Evolutionary conservation across 495 filamentous ascomycete species (phyloP).

Genomic region (Podospora anserina): DNA sequence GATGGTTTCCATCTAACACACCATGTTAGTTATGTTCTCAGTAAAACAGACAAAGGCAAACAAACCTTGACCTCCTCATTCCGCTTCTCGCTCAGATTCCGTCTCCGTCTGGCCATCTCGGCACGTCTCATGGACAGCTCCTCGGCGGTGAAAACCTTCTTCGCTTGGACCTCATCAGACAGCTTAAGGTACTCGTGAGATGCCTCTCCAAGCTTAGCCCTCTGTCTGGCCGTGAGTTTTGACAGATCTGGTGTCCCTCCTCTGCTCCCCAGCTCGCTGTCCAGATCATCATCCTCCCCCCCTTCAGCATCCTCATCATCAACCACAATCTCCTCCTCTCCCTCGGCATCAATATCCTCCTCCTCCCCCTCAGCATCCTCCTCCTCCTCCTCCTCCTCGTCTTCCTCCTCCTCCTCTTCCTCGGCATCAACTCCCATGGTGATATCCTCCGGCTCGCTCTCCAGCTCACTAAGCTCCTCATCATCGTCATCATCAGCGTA

Average conservation of each 20-base stretch:
- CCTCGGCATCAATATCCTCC: conserved; percentile 39
- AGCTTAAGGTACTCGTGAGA: conserved; percentile 63
- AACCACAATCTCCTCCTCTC: conserved; percentile 50
- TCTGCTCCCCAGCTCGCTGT: conserved; percentile 58
- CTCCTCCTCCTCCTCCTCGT: conserved; percentile 33
- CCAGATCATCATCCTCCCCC: conserved; percentile 63
- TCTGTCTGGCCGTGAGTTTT: conserved; percentile 85
- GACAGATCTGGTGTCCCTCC: conserved; percentile 73
- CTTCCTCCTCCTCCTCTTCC: not conserved
- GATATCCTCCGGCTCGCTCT: conserved; percentile 46
- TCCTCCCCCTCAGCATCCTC: conserved; percentile 53
- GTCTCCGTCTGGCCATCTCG: conserved; percentile 92
- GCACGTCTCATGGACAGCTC: conserved; percentile 92
- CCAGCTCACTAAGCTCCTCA: conserved; percentile 47
- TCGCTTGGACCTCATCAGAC: conserved; percentile 87
- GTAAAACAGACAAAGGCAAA: not conserved
- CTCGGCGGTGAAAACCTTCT: conserved; percentile 88
- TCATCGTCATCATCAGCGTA: conserved; percentile 44
- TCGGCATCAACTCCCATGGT: conserved; percentile 50
- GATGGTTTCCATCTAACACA: conserved; percentile 86
- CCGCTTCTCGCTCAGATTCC: conserved; percentile 96
- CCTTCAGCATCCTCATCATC: conserved; percentile 54
- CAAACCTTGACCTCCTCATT: conserved; percentile 97
- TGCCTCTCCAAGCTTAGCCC: conserved; percentile 66
- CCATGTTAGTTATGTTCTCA: not conserved